Evolutionary conservation across 305 asterid genomes (phyloP), one percentile per base, ranked within the genome.

Genomic region (Fraxinus greggii): DNA sequence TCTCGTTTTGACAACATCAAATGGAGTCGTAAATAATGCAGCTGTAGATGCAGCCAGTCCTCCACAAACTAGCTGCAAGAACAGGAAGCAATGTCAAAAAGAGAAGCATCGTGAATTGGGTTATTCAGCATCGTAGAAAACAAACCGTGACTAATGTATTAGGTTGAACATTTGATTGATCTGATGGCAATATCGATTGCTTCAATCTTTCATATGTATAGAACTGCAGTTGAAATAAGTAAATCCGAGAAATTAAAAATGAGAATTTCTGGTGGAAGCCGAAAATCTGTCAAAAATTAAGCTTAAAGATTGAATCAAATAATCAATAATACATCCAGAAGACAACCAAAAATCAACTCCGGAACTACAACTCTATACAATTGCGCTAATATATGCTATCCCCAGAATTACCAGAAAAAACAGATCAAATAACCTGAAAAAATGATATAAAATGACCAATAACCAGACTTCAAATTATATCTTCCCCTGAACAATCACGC

Each of bases 1-100:
- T 91, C 98, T 93, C 70, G 98, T 94, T 89, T 96, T 96, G 88
- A 94, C 98, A 59, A 96, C 99, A 83, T 96, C 99, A 82, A 94
- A 93, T 61, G 99, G 99, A 77, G 99, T 96, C n/a, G 98, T 92
- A 67, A 96, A 94, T 59, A 94, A 80, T 63, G 98, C 92, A 86
- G 99, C 98, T 77, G 88, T 89, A 83, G 98, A 94, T 85, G 93
- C 99, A 79, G 98, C 97, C 80, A 94, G 88, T 86, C 98, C 99
- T 75, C 99, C 98, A 82, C 95, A 92, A 73, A 92, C 89, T 85
- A 94, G 88, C 98, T 96, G 38, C 72, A 63, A 24, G 32, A 23
- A 63, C 17, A 9, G 29, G 31, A 63, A 24, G 72, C 31, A 12
- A 28, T 67, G 36, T 67, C n/a, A 28, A 67, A 65, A 33, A 10